Percentiles rank a stretch among this genome's conserved stretches.
These are phyloP conservation scores for Neoboletus subvelutipes DNA, from an alignment of 768 basidiomycete species.

Conservation along the genomic window DNA sequence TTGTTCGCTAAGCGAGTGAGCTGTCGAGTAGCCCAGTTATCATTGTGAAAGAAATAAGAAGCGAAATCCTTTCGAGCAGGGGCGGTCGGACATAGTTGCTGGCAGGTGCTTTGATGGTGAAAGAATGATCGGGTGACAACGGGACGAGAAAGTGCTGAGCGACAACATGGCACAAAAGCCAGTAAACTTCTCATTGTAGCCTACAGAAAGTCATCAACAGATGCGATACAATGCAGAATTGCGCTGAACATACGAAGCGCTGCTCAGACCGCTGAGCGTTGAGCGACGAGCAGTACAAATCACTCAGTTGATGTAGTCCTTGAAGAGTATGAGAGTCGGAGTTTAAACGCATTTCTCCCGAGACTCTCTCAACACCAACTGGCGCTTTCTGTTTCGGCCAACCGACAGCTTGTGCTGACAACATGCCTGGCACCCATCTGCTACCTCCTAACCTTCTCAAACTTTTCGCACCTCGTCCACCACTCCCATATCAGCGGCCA, in stretches of 20 bases:
- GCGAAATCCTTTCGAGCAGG: constrained; percentile 34
- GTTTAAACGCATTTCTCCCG: constrained; percentile 27
- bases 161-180: constrained; percentile 14
- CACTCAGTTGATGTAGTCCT: constrained; percentile 2
- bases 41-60: constrained; percentile 66
- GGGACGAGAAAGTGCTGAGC: constrained; percentile 11
- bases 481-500: constrained; percentile 82
- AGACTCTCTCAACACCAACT: constrained; percentile 7
- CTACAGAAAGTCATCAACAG: constrained; percentile 2
- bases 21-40: constrained; percentile 44
- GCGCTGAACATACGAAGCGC: constrained; percentile 4
- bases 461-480: constrained; percentile 92
- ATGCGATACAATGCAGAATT: neutral
- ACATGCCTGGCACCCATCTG: constrained; percentile 74
- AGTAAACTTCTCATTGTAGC: constrained; percentile 19
- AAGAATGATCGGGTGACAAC: constrained; percentile 8
- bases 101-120: neutral
- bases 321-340: constrained; percentile 23
- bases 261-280: neutral
- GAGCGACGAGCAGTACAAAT: neutral
- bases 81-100: neutral
- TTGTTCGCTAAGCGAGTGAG: constrained; percentile 12
- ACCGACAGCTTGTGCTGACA: constrained; percentile 8
- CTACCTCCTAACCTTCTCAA: constrained; percentile 95
- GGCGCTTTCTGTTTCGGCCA: constrained; percentile 9